These are phyloP conservation scores for Beauveria varroae DNA, from an alignment of 2,329 filamentous ascomycete species.

Conservation along the genomic window DNA sequence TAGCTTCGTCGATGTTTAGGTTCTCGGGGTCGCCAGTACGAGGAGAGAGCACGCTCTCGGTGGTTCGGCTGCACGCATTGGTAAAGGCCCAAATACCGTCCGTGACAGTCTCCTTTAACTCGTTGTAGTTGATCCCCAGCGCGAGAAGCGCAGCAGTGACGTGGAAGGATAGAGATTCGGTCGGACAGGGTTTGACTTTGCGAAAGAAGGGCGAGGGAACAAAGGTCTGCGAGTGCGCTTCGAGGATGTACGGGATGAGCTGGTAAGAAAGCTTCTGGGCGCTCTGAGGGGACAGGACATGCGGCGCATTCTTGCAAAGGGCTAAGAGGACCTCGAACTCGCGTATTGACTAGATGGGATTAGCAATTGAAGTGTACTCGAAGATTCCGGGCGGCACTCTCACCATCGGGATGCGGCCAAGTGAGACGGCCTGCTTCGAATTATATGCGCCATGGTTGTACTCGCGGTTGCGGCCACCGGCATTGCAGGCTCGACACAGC, in stretches of 20 bases:
- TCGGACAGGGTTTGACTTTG: slow-evolving; percentile 77
- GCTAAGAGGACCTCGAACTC: slow-evolving; percentile 91
- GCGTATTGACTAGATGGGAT: slow-evolving; percentile 58
- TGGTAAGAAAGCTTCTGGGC: slow-evolving; percentile 74
- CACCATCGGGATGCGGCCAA: slow-evolving; percentile 56
- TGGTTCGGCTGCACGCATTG: slow-evolving; percentile 57
- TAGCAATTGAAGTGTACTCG: background rate
- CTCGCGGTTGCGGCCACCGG: slow-evolving; percentile 35
- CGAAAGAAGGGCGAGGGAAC: slow-evolving; percentile 74
- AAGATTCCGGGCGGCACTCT: background rate
- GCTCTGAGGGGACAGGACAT: slow-evolving; percentile 61
- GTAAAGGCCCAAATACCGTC: slow-evolving; percentile 66
- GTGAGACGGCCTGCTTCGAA: slow-evolving; percentile 28
- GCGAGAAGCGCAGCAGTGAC: slow-evolving; percentile 76
- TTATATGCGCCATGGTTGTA: slow-evolving; percentile 39
- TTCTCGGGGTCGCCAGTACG: slow-evolving; percentile 49
- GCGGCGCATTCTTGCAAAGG: slow-evolving; percentile 81
- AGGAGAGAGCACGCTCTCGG: slow-evolving; percentile 46
- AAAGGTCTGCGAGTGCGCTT: slow-evolving; percentile 74
- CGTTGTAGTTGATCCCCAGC: slow-evolving; percentile 64
- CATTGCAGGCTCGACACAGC: slow-evolving; percentile 51
- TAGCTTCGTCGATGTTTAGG: slow-evolving; percentile 57
- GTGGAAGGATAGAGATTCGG: slow-evolving; percentile 73
- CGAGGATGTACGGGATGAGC: slow-evolving; percentile 75
- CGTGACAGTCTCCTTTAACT: slow-evolving; percentile 58